Base-by-base conservation (phyloP, 164 flowering plant genomes). In the Vitis cinerea region DNA sequence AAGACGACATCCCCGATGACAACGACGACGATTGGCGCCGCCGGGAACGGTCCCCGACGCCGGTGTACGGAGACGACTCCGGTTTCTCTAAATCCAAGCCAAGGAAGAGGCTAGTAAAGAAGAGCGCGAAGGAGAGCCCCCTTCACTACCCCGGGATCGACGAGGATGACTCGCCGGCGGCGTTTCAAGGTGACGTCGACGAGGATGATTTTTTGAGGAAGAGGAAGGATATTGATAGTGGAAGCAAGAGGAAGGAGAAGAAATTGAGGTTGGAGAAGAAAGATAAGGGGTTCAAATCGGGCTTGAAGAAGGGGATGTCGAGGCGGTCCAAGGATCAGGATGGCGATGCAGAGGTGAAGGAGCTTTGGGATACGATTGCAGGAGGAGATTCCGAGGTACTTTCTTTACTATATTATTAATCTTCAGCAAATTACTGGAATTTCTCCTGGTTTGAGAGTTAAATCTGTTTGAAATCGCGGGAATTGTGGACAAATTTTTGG, bases 361-460 rank as follows among this genome's bases (percentile, higher is more conserved):
- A 91, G 83, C 80, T 93, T 91, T 93, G 98, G 98, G 94, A 88
- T 64, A 86, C 92, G 2, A 74, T 93, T 66, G 98, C 93, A 12
- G 97, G 94, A 8, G 92, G 77, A 12, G 90, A 89, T 85, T 89
- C 93, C 13, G 97, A 94, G 92, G 98, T 93, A 12, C 15, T 52
- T 44, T 50, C 6, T 48, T 29, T 49, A 30, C 17, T 9, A 50
- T 50, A 12, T 15, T 37, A 8, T 30, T 23, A 3, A 17, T 63
- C 56, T 13, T 17, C 10, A 23, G 3, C 29, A 4, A 16, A 23
- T 50, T 14, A 3, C 6, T 48, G 11, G 17, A 11, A 1, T 37
- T 48, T 31, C 29, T 13, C 66, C 14, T 51, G 48, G 19, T 4
- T 3, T 56, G 10, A 52, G 48, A 10, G 13, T 23, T 23, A 29